These are phyloP conservation scores for Lactarius evosmus DNA, from an alignment of 768 basidiomycete species.

Conservation along the genomic window DNA sequence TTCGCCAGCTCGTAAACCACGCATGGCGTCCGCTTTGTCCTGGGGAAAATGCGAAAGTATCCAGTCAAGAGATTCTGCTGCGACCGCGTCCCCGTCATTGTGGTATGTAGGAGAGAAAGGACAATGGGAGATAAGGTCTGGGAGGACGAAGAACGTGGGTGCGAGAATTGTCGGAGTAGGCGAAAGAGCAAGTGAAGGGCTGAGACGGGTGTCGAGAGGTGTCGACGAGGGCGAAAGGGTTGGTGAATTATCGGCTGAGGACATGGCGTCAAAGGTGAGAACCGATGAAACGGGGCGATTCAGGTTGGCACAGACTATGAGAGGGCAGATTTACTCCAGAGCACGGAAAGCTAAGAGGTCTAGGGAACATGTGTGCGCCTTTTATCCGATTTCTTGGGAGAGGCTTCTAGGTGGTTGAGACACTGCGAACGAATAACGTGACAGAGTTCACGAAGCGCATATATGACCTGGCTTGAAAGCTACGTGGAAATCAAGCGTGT, in stretches of 20 bases:
- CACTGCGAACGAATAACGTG: constrained; percentile 10
- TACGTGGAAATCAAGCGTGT: constrained; percentile 6
- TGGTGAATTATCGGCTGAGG: constrained; percentile 18
- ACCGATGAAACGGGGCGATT: neutral
- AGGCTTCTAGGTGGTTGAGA: neutral
- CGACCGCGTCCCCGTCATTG: constrained; percentile 57
- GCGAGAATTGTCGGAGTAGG: constrained; percentile 23
- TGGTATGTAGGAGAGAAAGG: constrained; percentile 53
- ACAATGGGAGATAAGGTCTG: constrained; percentile 77
- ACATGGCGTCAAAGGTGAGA: constrained; percentile 9
- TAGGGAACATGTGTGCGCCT: constrained; percentile 13
- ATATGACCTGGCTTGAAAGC: constrained; percentile 12
- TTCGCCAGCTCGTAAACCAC: constrained; percentile 67
- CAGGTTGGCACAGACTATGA: constrained; percentile 2
- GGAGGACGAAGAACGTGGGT: constrained; percentile 40
- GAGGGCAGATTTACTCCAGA: neutral
- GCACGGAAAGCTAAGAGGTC: neutral
- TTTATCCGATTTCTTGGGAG: constrained; percentile 17
- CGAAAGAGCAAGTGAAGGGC: constrained; percentile 9
- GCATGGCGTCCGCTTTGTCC: constrained; percentile 55
- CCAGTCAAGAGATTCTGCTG: constrained; percentile 65
- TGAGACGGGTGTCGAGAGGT: constrained; percentile 11
- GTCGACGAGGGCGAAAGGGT: constrained; percentile 18
- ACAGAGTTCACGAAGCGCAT: constrained; percentile 3
- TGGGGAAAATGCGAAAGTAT: constrained; percentile 53